Conservation (phyloP, 805 yeast species). For the Candida chilensis region DNA sequence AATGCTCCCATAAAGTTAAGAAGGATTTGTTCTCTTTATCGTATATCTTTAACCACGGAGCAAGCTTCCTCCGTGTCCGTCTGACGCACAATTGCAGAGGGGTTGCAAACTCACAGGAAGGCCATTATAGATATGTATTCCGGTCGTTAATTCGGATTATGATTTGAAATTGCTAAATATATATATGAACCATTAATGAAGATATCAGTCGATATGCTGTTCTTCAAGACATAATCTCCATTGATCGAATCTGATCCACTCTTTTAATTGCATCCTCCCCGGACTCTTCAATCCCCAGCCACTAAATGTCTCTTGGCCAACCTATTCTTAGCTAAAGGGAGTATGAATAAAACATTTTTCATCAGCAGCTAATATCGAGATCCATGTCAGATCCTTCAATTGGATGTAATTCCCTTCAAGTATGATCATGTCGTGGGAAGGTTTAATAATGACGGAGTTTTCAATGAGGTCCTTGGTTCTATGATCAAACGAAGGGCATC, state of each 20-base stretch:
- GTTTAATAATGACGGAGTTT: conserved; percentile 16
- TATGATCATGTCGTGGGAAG: conserved; percentile 16
- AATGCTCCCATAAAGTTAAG: too few relatives aligned
- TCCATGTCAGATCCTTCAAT: conserved; percentile 23
- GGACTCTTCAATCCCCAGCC: too few relatives aligned
- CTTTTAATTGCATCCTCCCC: background rate
- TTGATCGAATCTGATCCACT: too few relatives aligned
- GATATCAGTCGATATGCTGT: too few relatives aligned
- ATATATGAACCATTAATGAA: too few relatives aligned
- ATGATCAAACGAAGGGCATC: conserved; percentile 35
- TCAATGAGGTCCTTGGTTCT: conserved; percentile 28
- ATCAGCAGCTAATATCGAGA: conserved; percentile 14
- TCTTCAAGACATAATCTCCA: too few relatives aligned
- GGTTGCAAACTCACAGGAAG: too few relatives aligned
- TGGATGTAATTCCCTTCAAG: conserved; percentile 33
- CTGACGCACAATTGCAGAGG: background rate
- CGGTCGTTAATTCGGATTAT: too few relatives aligned
- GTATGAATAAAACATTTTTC: conserved; percentile 24
- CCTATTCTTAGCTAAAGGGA: conserved; percentile 15
- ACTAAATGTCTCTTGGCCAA: conserved; percentile 23
- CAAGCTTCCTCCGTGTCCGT: background rate
- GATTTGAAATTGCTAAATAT: too few relatives aligned
- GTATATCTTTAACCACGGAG: too few relatives aligned
- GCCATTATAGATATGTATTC: too few relatives aligned
- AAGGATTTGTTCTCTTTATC: too few relatives aligned